phyloP scores from a whole-genome alignment of 495 filamentous ascomycete species.

The Penicillium arizonense region DNA sequence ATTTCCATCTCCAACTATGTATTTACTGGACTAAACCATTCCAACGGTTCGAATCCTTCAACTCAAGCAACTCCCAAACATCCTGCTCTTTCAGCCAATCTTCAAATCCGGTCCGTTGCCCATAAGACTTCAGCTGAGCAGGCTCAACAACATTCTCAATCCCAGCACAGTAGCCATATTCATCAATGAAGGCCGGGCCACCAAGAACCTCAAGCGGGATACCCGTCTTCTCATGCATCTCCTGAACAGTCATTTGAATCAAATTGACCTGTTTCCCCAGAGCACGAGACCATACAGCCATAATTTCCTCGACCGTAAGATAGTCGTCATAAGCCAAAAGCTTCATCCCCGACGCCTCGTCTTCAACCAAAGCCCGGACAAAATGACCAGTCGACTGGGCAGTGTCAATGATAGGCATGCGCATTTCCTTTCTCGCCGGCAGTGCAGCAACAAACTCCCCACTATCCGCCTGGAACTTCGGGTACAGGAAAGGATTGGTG shows the following conservation, averaged over 20 bases:
- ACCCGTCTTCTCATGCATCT: slow-evolving; percentile 33
- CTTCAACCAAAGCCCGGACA: slow-evolving; percentile 41
- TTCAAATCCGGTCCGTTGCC: slow-evolving; percentile 28
- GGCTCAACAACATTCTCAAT: slow-evolving; percentile 33
- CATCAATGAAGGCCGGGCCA: slow-evolving; percentile 30
- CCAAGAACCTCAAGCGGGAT: slow-evolving; percentile 37
- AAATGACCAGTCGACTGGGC: slow-evolving; percentile 37
- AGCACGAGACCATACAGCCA: slow-evolving; percentile 30
- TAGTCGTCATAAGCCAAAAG: slow-evolving; percentile 44
- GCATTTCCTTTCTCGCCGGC: slow-evolving; percentile 18
- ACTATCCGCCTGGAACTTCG: slow-evolving; percentile 20
- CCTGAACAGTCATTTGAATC: slow-evolving; percentile 24
- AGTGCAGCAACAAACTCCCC: slow-evolving; percentile 27
- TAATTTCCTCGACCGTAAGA: slow-evolving; percentile 25
- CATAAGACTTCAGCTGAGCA: slow-evolving; percentile 25
- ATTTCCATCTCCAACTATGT: too few relatives aligned
- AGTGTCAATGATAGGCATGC: slow-evolving; percentile 39
- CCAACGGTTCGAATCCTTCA: slow-evolving; percentile 3
- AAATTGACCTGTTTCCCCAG: slow-evolving; percentile 30
- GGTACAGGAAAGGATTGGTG: slow-evolving; percentile 32
- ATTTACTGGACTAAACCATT: slow-evolving; percentile 4
- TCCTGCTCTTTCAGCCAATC: slow-evolving; percentile 26
- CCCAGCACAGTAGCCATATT: slow-evolving; percentile 42
- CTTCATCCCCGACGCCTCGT: slow-evolving; percentile 34
- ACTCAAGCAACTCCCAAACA: neutral